phyloP scores from a whole-genome alignment of 2,329 filamentous ascomycete species.

The Colletotrichum endophyticum region DNA sequence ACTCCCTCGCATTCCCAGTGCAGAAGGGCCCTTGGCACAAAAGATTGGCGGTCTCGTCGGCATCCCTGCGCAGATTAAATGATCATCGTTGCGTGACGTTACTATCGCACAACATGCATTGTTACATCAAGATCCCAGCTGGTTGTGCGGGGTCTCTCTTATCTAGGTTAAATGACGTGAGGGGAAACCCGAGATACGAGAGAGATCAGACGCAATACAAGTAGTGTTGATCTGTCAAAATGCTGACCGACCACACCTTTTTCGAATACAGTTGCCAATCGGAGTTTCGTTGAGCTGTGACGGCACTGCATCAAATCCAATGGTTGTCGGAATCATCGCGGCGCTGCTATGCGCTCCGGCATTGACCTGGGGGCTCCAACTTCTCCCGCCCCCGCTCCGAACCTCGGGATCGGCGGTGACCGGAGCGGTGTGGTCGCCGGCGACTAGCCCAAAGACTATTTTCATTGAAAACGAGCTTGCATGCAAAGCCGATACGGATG shows the following conservation, averaged over 20 bases:
- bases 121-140: not conserved
- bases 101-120: not conserved
- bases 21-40: not conserved
- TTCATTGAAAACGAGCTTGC: slow-evolving; percentile 47
- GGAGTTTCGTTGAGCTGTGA: not conserved
- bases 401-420: not conserved
- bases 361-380: not conserved
- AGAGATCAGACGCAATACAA: not conserved
- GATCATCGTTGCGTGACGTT: not conserved
- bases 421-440: not conserved
- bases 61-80: not conserved
- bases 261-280: not conserved
- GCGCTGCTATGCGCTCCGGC: not conserved
- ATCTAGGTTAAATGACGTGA: not conserved
- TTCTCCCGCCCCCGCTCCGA: not conserved
- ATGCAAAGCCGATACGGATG: slow-evolving; percentile 42
- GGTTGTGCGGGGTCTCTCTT: not conserved
- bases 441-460: slow-evolving; percentile 28
- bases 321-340: not conserved
- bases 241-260: not conserved
- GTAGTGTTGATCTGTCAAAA: not conserved
- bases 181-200: not conserved
- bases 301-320: not conserved
- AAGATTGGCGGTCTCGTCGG: not conserved
- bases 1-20: accelerated